phyloP scores from a whole-genome alignment of 805 yeast species.

The Candida sanyiensis region DNA sequence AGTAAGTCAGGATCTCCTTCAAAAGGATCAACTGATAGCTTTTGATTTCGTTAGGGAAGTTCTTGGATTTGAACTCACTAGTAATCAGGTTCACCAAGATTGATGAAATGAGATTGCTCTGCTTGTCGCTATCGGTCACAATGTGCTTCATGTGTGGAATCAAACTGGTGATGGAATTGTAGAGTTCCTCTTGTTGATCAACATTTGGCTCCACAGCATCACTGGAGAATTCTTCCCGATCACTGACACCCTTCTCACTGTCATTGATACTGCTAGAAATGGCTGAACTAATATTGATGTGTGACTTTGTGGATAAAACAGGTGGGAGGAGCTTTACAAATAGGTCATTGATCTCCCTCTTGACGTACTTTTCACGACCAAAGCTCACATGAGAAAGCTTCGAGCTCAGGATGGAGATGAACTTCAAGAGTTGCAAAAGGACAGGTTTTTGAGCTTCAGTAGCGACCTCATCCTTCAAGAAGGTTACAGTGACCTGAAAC shows the following conservation, averaged over 20 bases:
- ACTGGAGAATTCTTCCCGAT: slow-evolving; percentile 4
- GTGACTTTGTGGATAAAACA: slow-evolving; percentile 23
- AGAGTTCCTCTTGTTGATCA: slow-evolving; percentile 37
- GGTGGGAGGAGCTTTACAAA: slow-evolving; percentile 34
- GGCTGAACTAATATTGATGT: slow-evolving; percentile 17
- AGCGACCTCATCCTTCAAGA: slow-evolving; percentile 52
- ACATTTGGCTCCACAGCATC: slow-evolving; percentile 8
- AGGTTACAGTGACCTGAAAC: slow-evolving; percentile 52
- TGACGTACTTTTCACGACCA: slow-evolving; percentile 54
- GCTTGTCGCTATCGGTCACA: slow-evolving; percentile 56
- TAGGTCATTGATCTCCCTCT: slow-evolving; percentile 48
- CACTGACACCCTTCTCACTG: not conserved
- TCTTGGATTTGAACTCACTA: slow-evolving; percentile 47
- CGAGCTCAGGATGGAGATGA: slow-evolving; percentile 44
- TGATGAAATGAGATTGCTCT: slow-evolving; percentile 40
- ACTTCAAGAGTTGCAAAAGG: slow-evolving; percentile 47
- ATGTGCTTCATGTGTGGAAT: slow-evolving; percentile 22
- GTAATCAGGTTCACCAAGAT: slow-evolving; percentile 48
- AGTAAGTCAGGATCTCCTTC: slow-evolving; percentile 24
- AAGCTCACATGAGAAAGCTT: slow-evolving; percentile 55
- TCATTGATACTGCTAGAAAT: slow-evolving; percentile 7
- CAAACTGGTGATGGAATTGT: slow-evolving; percentile 35
- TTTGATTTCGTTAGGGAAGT: slow-evolving; percentile 34
- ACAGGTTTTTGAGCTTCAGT: slow-evolving; percentile 37
- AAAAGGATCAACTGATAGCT: slow-evolving; percentile 41